phyloP scores from a whole-genome alignment of 495 filamentous ascomycete species.

The Aspergillus egyptiacus region DNA sequence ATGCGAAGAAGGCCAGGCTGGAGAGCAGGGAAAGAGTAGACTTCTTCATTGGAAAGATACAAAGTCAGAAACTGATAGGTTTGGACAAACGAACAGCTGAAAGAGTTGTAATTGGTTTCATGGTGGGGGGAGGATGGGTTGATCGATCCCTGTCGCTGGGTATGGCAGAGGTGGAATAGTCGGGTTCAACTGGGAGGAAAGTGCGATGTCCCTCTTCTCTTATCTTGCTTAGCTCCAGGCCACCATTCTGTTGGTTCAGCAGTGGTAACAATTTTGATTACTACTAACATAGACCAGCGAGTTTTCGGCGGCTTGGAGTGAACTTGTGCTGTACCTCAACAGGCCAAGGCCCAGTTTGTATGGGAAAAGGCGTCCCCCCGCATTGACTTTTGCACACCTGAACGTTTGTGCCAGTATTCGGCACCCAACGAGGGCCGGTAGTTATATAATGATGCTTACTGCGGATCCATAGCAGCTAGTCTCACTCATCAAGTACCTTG shows the following conservation, averaged over 20 bases:
- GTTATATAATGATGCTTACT: constrained; percentile 3
- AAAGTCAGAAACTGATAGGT: neutral
- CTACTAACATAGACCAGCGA: too few species aligned
- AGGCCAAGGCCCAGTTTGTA: constrained; percentile 21
- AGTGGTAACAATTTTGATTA: too few species aligned
- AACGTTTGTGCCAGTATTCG: constrained; percentile 12
- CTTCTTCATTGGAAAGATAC: constrained; percentile 6
- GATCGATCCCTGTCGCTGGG: too few species aligned
- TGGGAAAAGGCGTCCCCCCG: constrained; percentile 12
- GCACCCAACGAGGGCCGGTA: constrained; percentile 5
- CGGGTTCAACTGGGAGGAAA: too few species aligned
- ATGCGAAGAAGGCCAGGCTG: constrained; percentile 7
- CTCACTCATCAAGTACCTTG: neutral
- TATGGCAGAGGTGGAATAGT: too few species aligned
- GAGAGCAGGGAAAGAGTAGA: constrained; percentile 1
- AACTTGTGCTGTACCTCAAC: neutral
- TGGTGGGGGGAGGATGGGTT: too few species aligned
- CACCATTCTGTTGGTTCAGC: too few species aligned
- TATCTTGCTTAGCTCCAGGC: too few species aligned
- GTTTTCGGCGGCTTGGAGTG: too few species aligned
- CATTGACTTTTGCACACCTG: constrained; percentile 8
- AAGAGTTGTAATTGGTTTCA: neutral
- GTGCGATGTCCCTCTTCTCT: too few species aligned
- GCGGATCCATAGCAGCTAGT: neutral
- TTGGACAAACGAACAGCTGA: neutral